Conservation (phyloP, 441 rosid species). For the Rhodomyrtus psidioides region DNA sequence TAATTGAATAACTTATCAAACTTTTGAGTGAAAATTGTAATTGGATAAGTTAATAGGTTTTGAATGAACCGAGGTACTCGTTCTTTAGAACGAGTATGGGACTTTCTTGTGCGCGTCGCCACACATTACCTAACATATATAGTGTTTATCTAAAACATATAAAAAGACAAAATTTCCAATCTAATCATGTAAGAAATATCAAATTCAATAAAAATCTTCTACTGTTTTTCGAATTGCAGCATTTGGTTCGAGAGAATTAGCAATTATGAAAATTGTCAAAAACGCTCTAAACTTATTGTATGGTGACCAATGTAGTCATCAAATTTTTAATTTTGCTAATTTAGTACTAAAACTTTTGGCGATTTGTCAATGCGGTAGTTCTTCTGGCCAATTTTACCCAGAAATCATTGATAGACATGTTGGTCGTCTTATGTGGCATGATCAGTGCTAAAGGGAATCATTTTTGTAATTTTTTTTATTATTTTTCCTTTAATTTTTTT, state of each 20-base stretch:
- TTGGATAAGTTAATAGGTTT: not conserved
- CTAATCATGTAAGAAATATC: not conserved
- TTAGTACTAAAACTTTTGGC: not conserved
- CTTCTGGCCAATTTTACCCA: accelerated
- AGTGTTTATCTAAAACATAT: not conserved
- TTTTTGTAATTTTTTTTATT: not conserved
- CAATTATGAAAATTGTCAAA: not conserved
- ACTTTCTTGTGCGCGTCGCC: not conserved
- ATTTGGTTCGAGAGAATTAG: not conserved
- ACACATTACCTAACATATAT: not conserved
- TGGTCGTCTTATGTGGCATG: accelerated
- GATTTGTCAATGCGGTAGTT: not conserved
- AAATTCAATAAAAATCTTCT: not conserved
- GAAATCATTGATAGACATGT: accelerated
- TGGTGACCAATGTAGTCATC: accelerated
- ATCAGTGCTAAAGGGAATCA: accelerated
- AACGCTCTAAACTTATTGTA: not conserved
- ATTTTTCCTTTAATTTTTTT: not conserved
- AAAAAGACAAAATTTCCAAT: not conserved
- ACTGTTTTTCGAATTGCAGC: not conserved
- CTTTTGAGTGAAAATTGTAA: not conserved
- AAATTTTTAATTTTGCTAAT: not conserved
- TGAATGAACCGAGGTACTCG: too few species aligned
- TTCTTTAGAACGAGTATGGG: not conserved
- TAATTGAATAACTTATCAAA: not conserved